Conservation (phyloP, 2,329 filamentous ascomycete species). For the Atkinsonella texensis region DNA sequence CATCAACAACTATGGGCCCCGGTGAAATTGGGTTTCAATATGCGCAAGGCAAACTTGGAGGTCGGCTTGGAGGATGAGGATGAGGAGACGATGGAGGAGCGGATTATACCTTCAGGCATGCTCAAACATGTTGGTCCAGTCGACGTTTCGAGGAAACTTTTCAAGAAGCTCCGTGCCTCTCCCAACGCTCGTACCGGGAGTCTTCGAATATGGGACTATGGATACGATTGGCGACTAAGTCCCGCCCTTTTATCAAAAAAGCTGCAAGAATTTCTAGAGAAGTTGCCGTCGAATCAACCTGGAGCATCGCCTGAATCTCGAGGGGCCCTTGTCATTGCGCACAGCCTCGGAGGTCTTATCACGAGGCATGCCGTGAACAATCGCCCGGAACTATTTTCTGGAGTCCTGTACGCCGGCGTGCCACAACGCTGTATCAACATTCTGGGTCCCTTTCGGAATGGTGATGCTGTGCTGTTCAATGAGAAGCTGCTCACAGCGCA, state of each 20-base stretch:
- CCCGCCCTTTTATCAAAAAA: conserved; percentile 62
- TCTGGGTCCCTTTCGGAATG: conserved; percentile 76
- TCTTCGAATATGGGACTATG: conserved; percentile 76
- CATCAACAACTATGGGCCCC: conserved; percentile 90
- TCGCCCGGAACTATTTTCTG: conserved; percentile 72
- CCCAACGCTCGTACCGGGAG: conserved; percentile 61
- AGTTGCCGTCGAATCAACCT: conserved; percentile 60
- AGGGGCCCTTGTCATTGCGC: conserved; percentile 73
- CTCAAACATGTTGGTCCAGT: conserved; percentile 85
- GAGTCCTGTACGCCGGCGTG: conserved; percentile 74
- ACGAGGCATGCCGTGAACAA: conserved; percentile 80
- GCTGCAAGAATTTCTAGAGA: conserved; percentile 62
- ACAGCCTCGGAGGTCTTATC: conserved; percentile 79
- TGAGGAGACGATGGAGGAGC: conserved; percentile 70
- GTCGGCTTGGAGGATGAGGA: conserved; percentile 72
- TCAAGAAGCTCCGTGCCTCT: conserved; percentile 63
- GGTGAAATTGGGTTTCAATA: conserved; percentile 81
- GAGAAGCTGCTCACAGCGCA: conserved; percentile 83
- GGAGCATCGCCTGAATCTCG: conserved; percentile 37
- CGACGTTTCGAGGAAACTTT: conserved; percentile 72
- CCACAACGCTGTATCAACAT: conserved; percentile 86
- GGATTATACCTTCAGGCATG: conserved; percentile 78
- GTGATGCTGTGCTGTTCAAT: conserved; percentile 84
- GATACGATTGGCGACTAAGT: conserved; percentile 89
- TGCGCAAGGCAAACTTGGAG: conserved; percentile 84